phyloP scores from a whole-genome alignment of 139 green algal species.

The Zygnema circumcarinatum region DNA sequence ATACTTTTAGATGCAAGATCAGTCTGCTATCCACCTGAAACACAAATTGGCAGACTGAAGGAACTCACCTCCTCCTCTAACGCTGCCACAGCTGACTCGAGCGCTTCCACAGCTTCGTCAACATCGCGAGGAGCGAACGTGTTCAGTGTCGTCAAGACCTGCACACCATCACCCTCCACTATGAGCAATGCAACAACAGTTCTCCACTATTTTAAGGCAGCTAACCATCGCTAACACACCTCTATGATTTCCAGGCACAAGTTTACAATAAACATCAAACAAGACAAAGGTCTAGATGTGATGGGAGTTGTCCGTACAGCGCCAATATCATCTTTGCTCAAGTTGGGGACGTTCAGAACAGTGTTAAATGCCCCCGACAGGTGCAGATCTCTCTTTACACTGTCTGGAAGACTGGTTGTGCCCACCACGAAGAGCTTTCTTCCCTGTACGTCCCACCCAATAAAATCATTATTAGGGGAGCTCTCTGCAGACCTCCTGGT shows the following conservation, averaged over 20 bases:
- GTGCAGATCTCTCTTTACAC: conserved; percentile 62
- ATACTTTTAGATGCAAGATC: too few relatives aligned
- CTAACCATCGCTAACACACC: not conserved
- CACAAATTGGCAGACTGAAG: too few relatives aligned
- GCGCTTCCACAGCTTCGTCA: conserved; percentile 1
- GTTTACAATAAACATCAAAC: not conserved
- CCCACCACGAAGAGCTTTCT: conserved; percentile 87
- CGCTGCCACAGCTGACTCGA: not conserved
- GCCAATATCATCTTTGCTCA: conserved; percentile 76
- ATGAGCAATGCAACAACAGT: not conserved
- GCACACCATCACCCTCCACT: conserved; percentile 28
- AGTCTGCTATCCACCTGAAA: too few relatives aligned
- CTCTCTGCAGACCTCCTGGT: too few relatives aligned
- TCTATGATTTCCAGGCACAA: not conserved
- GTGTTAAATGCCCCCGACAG: conserved; percentile 82
- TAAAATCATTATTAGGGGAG: too few relatives aligned
- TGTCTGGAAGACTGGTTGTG: conserved; percentile 64
- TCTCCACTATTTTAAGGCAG: not conserved
- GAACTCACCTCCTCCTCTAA: not conserved
- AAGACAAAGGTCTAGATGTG: not conserved
- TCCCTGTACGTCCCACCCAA: conserved; percentile 66
- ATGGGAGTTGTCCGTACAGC: conserved; percentile 67
- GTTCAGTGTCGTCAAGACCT: conserved; percentile 65
- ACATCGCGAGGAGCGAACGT: conserved; percentile 56
- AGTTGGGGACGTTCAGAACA: conserved; percentile 81